Base-by-base conservation (phyloP, 495 filamentous ascomycete genomes). In the Ramalina intermedia region DNA sequence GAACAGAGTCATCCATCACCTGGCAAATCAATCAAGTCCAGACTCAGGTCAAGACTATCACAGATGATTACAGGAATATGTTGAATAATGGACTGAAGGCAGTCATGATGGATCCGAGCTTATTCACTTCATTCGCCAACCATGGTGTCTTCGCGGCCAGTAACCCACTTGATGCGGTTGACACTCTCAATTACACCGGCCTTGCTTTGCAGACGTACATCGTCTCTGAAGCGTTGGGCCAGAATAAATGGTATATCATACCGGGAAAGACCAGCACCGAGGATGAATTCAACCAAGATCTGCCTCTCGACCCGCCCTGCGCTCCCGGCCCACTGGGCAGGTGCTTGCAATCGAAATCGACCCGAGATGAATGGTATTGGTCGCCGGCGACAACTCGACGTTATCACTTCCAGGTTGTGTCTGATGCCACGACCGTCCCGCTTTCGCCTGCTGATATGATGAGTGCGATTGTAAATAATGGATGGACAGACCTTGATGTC, bases 1-100 rank as follows among this genome's bases (percentile, higher is more conserved):
- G 51, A 4, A 24, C 24, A 11, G 38, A 41, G 7, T 11, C 24
- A 6, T 53, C 51, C 17, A 43, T 14, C 4, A 48, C 18, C 9
- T 42, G 41, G 24, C 51, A 53, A 12, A 53, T 53, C 20, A 39
- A 29, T 18, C 8, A 53, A n/a, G n/a, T 53, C 9, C 36, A 48
- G 16, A n/a, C 23, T 6, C 6, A 35, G 18, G 18, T 49, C 38
- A 42, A 39, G 16, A 21, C 29, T 29, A 27, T 41, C 24, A 49
- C 51, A n/a, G 20, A 18, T 12, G 17, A 49, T 14, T 37, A 49
- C n/a, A 17, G 21, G 24, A 41, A 23, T 26, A 53, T 26, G 17
- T 14, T 53, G n/a, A 33, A 37, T 24, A 14, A 27, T 26, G 51
- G 46, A n/a, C 33, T 53, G 6, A 38, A 43, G n/a, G 14, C 43